Conservation (phyloP, 2,329 filamentous ascomycete genomes). For the Talaromyces albobiverticillius region DNA sequence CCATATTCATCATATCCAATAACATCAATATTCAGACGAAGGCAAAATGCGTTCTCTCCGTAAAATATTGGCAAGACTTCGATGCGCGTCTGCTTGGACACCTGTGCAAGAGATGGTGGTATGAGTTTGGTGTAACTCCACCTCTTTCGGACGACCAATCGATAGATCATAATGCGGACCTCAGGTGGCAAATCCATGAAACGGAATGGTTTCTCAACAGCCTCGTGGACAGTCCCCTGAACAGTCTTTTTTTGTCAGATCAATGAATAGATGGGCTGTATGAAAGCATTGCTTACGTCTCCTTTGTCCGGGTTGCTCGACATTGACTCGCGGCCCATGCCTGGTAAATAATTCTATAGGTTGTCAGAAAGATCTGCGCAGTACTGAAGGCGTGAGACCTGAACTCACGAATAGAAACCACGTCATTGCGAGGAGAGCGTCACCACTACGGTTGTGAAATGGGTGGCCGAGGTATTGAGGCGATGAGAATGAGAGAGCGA, state of each 20-base stretch:
- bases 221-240: no score
- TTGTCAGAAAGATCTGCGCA: not conserved
- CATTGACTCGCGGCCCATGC: not conserved
- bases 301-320: not conserved
- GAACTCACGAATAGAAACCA: not conserved
- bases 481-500: no score
- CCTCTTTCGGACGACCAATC: not conserved
- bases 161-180: not conserved
- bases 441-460: not conserved
- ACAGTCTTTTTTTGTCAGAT: not conserved
- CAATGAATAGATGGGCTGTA: not conserved
- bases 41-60: slow-evolving; percentile 1
- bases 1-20: not conserved
- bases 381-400: no score
- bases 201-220: not conserved
- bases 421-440: not conserved
- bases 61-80: slow-evolving; percentile 4
- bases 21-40: not conserved
- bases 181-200: slow-evolving; percentile 6
- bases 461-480: not conserved
- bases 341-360: not conserved
- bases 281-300: not conserved
- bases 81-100: not conserved
- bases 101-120: slow-evolving; percentile 1
- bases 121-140: not conserved